Evolutionary conservation across 2,329 filamentous ascomycete genomes (phyloP).

Genomic region (Botrytis medusae): DNA sequence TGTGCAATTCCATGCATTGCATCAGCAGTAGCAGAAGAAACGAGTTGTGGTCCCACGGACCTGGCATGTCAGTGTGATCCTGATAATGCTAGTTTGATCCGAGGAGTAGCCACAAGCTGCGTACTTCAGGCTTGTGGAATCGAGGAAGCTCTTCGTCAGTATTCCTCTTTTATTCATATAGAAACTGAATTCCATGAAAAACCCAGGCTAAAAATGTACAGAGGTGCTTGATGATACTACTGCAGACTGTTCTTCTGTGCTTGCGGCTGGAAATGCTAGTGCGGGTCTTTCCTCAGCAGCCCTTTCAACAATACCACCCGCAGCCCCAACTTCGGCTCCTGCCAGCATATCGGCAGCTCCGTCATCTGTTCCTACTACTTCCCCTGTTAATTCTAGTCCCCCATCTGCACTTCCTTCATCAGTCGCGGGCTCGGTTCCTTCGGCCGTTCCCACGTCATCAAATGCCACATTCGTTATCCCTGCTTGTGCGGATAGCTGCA

Average conservation of each 20-base stretch:
- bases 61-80: slow-evolving; percentile 3
- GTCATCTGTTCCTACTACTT: neutral
- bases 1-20: slow-evolving; percentile 9
- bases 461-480: neutral
- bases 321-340: neutral
- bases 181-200: neutral
- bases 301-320: neutral
- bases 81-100: neutral
- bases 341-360: neutral
- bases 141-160: neutral
- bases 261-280: slow-evolving; percentile 3
- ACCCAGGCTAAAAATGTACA: neutral
- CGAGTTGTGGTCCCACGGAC: neutral
- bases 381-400: neutral
- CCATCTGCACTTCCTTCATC: neutral
- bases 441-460: neutral
- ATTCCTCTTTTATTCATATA: neutral
- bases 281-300: neutral
- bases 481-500: neutral
- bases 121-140: neutral
- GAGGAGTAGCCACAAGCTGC: neutral
- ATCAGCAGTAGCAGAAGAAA: neutral
- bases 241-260: slow-evolving; percentile 5
- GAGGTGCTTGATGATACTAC: neutral
- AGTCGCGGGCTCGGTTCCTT: neutral